phyloP scores from a whole-genome alignment of 768 basidiomycete genomes.

The Auriscalpium orientale region DNA sequence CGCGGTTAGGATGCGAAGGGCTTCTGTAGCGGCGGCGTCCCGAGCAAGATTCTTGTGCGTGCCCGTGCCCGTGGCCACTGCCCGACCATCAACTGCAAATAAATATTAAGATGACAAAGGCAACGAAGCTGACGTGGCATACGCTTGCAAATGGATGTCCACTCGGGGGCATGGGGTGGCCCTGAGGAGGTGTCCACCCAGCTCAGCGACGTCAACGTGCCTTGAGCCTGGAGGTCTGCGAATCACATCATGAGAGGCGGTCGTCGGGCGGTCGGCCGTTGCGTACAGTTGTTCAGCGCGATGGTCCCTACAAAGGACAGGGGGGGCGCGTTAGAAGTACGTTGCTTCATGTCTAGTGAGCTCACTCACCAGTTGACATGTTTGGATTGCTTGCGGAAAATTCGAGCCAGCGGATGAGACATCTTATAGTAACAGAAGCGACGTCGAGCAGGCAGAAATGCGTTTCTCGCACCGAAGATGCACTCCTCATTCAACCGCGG shows the following conservation, averaged over 20 bases:
- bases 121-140: not conserved
- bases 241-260: not conserved
- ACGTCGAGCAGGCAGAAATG: not conserved
- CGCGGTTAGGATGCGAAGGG: conserved; percentile 3
- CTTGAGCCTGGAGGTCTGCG: conserved; percentile 31
- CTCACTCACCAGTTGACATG: conserved; percentile 10
- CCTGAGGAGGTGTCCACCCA: conserved; percentile 37
- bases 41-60: conserved; percentile 11
- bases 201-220: conserved; percentile 26
- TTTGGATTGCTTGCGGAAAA: not conserved
- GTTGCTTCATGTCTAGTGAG: not conserved
- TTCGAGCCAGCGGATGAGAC: not conserved
- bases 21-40: conserved; percentile 5
- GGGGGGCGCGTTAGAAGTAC: not conserved
- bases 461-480: not conserved
- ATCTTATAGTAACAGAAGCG: not conserved
- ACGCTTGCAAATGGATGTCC: conserved; percentile 58
- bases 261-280: not conserved
- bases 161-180: conserved; percentile 32
- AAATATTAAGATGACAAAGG: not conserved
- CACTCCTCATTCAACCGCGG: not conserved
- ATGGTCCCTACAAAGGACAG: conserved; percentile 8
- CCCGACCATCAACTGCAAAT: conserved; percentile 11
- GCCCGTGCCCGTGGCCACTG: conserved; percentile 5
- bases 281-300: conserved; percentile 15